Percentiles rank a stretch among this genome's conserved stretches.
phyloP scores from a whole-genome alignment of 345 rosid species.

The Combretum micranthum region DNA sequence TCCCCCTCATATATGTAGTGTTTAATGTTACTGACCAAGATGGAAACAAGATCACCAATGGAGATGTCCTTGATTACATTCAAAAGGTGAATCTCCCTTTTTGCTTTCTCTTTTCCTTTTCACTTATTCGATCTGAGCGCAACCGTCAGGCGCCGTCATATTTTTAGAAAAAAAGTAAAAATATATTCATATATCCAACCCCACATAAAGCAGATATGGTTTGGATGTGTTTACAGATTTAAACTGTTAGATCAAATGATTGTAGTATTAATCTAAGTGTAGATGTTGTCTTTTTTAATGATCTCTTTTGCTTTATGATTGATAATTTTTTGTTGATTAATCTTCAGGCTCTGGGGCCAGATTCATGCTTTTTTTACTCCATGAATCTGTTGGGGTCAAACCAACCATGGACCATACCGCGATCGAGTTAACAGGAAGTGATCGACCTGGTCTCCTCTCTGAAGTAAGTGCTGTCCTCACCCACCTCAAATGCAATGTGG shows the following conservation, averaged over 20 bases:
- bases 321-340: conserved; percentile 2
- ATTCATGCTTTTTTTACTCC: conserved; percentile 61
- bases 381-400: conserved; percentile 62
- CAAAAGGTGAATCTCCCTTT: conserved; percentile 42
- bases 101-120: not conserved
- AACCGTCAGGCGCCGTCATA: too few relatives aligned
- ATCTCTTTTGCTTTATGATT: not conserved
- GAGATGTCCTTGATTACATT: conserved; percentile 66
- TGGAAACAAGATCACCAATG: conserved; percentile 76
- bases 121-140: too few relatives aligned
- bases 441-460: conserved; percentile 86
- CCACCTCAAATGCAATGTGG: conserved; percentile 74
- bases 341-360: conserved; percentile 74
- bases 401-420: conserved; percentile 62
- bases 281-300: not conserved
- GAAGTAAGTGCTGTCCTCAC: conserved; percentile 82
- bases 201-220: too few relatives aligned
- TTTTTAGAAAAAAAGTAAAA: too few relatives aligned
- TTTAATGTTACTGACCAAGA: conserved; percentile 85
- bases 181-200: too few relatives aligned
- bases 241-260: too few relatives aligned
- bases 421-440: conserved; percentile 82
- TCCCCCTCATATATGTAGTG: conserved; percentile 41
- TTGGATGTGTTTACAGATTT: too few relatives aligned
- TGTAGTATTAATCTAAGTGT: too few relatives aligned